Evolutionary conservation across 441 rosid genomes (phyloP).

Genomic region (Euphorbia celastroides): DNA sequence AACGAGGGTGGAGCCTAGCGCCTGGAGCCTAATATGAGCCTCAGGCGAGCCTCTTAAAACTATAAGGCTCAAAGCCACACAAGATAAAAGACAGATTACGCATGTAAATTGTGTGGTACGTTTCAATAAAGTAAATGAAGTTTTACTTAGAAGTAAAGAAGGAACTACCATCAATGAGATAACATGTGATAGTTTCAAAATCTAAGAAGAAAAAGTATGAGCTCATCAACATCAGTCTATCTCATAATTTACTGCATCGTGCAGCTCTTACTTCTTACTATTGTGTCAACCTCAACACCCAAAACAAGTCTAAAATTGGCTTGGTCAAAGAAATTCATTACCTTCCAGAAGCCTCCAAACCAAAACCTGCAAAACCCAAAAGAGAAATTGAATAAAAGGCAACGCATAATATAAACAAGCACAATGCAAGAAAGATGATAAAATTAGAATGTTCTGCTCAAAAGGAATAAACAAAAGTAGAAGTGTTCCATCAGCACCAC

Average conservation of each 20-base stretch:
- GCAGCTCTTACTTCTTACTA: constrained; percentile 1
- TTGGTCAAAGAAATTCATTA: constrained; percentile 25
- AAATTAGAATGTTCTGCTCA: neutral
- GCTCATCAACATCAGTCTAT: neutral
- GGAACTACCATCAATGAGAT: neutral
- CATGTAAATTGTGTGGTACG: neutral
- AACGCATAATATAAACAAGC: neutral
- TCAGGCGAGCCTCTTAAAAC: too few relatives aligned
- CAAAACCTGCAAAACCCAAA: constrained; percentile 66
- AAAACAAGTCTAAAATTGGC: constrained; percentile 7
- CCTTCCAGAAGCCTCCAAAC: constrained; percentile 99
- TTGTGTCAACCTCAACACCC: neutral
- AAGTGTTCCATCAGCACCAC: neutral
- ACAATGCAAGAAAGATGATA: neutral
- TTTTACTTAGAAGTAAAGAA: neutral
- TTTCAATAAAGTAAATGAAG: neutral
- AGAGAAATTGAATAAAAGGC: constrained; percentile 18
- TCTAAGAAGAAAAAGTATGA: neutral
- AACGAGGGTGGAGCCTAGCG: too few relatives aligned
- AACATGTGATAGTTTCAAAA: neutral
- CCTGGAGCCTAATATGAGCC: too few relatives aligned
- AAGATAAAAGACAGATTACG: neutral
- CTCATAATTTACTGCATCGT: constrained; percentile 1
- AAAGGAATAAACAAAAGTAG: neutral
- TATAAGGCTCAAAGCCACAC: too few relatives aligned